phyloP scores from a whole-genome alignment of 345 rosid species.

The Salix koriyanagi region DNA sequence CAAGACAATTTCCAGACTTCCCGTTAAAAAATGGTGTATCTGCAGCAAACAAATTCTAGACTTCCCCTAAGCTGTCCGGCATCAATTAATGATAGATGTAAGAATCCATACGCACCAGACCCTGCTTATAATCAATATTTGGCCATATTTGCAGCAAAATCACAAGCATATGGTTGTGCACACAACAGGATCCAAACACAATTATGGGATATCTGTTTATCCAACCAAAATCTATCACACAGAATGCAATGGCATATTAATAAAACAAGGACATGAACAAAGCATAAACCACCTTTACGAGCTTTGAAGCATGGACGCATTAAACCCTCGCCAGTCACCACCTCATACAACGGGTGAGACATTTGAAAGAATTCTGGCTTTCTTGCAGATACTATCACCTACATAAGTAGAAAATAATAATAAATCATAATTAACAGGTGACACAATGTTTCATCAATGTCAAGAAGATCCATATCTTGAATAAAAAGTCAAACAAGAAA shows the following conservation, averaged over 20 bases:
- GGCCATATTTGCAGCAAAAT: background rate
- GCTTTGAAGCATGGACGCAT: slow-evolving; percentile 99
- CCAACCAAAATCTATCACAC: background rate
- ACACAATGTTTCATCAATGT: background rate
- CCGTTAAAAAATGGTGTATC: background rate
- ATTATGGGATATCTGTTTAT: background rate
- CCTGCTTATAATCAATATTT: background rate
- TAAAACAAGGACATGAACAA: slow-evolving; percentile 12
- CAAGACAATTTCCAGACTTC: background rate
- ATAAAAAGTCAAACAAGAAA: background rate
- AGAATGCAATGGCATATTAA: background rate
- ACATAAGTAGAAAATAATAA: slow-evolving; percentile 12
- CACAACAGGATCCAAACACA: background rate
- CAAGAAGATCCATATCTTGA: background rate
- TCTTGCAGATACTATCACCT: slow-evolving; percentile 96
- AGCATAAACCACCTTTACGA: slow-evolving; percentile 49
- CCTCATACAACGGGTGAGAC: slow-evolving; percentile 92
- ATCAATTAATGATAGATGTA: background rate
- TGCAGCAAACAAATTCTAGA: background rate
- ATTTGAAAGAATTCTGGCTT: slow-evolving; percentile 98
- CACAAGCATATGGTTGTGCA: background rate
- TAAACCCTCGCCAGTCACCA: slow-evolving; percentile 89
- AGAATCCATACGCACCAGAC: background rate
- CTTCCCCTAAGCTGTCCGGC: no score
- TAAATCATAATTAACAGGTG: background rate